Evolutionary conservation across 1,284 basidiomycete species (phyloP).

Genomic region (Melanopsichium pennsylvanicum): DNA sequence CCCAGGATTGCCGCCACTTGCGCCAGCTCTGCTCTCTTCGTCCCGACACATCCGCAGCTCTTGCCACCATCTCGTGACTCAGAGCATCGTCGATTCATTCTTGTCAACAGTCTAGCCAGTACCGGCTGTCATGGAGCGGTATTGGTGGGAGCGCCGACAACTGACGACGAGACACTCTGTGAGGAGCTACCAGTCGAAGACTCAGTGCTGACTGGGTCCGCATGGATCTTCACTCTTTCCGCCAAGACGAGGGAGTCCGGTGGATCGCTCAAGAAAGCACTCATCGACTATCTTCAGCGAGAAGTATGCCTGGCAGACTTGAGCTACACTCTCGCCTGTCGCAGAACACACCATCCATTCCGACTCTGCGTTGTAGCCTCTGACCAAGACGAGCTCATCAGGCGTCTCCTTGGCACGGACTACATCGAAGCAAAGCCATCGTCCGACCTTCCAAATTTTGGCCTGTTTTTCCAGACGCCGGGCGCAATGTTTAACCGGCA

Average conservation of each 20-base stretch:
- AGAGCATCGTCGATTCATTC: slow-evolving; percentile 6
- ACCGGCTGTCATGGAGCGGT: slow-evolving; percentile 30
- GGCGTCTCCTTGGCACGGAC: slow-evolving; percentile 8
- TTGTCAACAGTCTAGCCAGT: slow-evolving; percentile 39
- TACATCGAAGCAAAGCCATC: slow-evolving; percentile 13
- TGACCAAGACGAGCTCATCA: slow-evolving; percentile 30
- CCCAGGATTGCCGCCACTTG: slow-evolving; percentile 12
- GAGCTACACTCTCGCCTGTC: slow-evolving; percentile 37
- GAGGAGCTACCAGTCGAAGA: neutral
- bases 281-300: slow-evolving; percentile 36
- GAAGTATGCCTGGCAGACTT: slow-evolving; percentile 30
- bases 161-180: neutral
- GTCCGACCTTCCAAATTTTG: slow-evolving; percentile 8
- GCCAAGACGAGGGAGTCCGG: slow-evolving; percentile 37
- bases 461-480: neutral
- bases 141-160: slow-evolving; percentile 12
- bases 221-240: slow-evolving; percentile 32
- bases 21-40: slow-evolving; percentile 11
- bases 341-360: slow-evolving; percentile 37
- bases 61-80: slow-evolving; percentile 1
- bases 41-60: slow-evolving; percentile 15
- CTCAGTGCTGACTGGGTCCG: neutral
- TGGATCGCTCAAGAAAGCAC: slow-evolving; percentile 19
- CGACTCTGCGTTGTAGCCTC: slow-evolving; percentile 32
- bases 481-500: neutral